A percentile compares a stretch with the other conserved stretches of the same genome.
phyloP scores from a whole-genome alignment of 805 yeast genomes.

The Ogataea allantospora region DNA sequence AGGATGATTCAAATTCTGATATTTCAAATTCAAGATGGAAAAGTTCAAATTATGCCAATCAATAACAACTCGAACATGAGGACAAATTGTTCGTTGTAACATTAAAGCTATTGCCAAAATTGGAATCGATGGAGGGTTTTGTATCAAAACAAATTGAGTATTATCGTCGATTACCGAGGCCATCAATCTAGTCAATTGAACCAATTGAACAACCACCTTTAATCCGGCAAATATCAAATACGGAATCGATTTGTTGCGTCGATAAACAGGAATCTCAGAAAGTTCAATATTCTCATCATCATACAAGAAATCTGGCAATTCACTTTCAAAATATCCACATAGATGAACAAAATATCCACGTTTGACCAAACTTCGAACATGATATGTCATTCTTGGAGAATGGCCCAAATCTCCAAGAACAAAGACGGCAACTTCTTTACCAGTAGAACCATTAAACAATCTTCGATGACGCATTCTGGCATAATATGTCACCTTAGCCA shows the following conservation, averaged over 20 bases:
- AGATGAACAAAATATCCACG: slow-evolving; percentile 73
- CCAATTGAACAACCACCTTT: slow-evolving; percentile 61
- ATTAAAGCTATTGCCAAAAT: slow-evolving; percentile 61
- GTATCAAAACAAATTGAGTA: slow-evolving; percentile 68
- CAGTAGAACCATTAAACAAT: slow-evolving; percentile 14
- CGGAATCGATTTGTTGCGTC: slow-evolving; percentile 43
- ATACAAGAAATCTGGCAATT: slow-evolving; percentile 48
- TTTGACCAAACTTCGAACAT: slow-evolving; percentile 72
- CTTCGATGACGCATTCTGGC: slow-evolving; percentile 12
- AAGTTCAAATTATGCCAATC: slow-evolving; percentile 98
- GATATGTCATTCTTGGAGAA: slow-evolving; percentile 93
- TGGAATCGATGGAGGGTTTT: slow-evolving; percentile 94
- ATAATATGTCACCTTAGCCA: slow-evolving; percentile 38
- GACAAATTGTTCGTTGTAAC: slow-evolving; percentile 43
- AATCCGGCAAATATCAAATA: slow-evolving; percentile 53
- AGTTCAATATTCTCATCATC: slow-evolving; percentile 48
- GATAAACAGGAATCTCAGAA: slow-evolving; percentile 42
- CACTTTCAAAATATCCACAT: slow-evolving; percentile 75
- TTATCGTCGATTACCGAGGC: slow-evolving; percentile 54
- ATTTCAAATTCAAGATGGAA: slow-evolving; percentile 70
- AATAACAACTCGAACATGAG: slow-evolving; percentile 61
- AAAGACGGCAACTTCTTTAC: slow-evolving; percentile 64
- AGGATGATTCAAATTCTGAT: slow-evolving; percentile 52
- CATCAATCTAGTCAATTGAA: slow-evolving; percentile 46
- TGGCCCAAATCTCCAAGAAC: slow-evolving; percentile 94